phyloP scores from a whole-genome alignment of 371 early-diverging fungal species.

The Sporodiniella umbellata region DNA sequence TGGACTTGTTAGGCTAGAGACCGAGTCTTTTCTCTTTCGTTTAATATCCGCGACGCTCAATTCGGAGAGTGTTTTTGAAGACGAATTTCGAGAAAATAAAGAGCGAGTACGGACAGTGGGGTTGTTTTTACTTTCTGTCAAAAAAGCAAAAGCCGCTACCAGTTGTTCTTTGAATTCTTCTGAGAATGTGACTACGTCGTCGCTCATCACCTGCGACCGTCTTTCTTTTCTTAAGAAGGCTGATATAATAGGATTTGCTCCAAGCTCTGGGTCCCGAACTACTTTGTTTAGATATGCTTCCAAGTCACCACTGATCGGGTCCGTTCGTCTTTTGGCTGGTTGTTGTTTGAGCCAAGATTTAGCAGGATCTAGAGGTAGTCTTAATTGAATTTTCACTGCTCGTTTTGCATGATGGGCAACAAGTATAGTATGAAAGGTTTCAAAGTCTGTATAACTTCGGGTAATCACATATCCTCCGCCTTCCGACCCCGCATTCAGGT shows the following conservation, averaged over 20 bases:
- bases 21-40: constrained; percentile 21
- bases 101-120: constrained; percentile 4
- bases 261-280: constrained; percentile 39
- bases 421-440: constrained; percentile 36
- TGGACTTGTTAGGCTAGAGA: constrained; percentile 19
- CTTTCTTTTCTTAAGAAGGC: constrained; percentile 45
- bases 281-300: constrained; percentile 35
- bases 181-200: constrained; percentile 23
- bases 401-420: constrained; percentile 29
- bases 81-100: constrained; percentile 12
- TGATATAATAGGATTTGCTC: constrained; percentile 31
- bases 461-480: constrained; percentile 52
- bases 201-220: constrained; percentile 13
- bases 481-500: constrained; percentile 35
- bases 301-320: constrained; percentile 19
- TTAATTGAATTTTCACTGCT: constrained; percentile 21
- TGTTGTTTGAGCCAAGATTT: constrained; percentile 35
- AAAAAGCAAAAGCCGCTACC: constrained; percentile 1
- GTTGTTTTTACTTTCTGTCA: neutral
- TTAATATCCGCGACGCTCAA: neutral
- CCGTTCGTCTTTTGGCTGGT: constrained; percentile 1
- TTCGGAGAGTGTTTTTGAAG: constrained; percentile 7
- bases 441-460: constrained; percentile 43
- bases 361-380: constrained; percentile 31
- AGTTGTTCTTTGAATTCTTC: constrained; percentile 37